These are phyloP conservation scores for Ascodesmis nigricans DNA, from an alignment of 495 filamentous ascomycete genomes.

Conservation along the genomic window DNA sequence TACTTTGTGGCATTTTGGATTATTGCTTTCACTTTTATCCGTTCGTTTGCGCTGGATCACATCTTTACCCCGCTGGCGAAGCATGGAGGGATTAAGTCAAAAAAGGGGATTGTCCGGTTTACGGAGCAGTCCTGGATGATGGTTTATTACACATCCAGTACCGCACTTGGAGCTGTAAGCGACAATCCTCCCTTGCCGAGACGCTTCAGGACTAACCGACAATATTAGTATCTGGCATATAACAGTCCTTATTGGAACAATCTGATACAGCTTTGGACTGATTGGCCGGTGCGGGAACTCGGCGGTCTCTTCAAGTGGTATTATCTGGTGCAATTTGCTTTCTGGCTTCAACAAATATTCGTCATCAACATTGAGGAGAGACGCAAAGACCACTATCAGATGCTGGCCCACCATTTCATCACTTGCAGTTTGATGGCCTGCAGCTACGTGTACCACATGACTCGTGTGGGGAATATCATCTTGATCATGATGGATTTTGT, in stretches of 20 bases:
- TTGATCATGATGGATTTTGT: conserved; percentile 85
- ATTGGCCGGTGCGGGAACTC: conserved; percentile 58
- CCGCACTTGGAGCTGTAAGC: conserved; percentile 67
- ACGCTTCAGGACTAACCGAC: background rate
- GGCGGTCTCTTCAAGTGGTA: conserved; percentile 65
- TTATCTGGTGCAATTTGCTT: conserved; percentile 72
- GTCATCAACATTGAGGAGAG: conserved; percentile 86
- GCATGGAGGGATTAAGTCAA: conserved; percentile 41
- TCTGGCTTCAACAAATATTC: conserved; percentile 84
- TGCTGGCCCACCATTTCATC: conserved; percentile 86
- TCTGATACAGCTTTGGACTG: conserved; percentile 54
- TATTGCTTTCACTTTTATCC: conserved; percentile 63
- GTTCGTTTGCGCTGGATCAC: conserved; percentile 72
- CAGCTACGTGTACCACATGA: conserved; percentile 66
- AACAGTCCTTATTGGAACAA: conserved; percentile 60
- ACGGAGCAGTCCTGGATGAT: conserved; percentile 85
- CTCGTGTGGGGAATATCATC: conserved; percentile 70
- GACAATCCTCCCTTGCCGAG: background rate
- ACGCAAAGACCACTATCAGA: conserved; percentile 85
- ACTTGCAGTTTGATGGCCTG: conserved; percentile 58
- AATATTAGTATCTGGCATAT: conserved; percentile 51
- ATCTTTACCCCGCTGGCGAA: conserved; percentile 54
- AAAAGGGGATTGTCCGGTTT: conserved; percentile 56
- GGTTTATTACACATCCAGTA: conserved; percentile 58
- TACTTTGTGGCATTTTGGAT: conserved; percentile 61